These are phyloP conservation scores for Aspergillus kassunensis DNA, from an alignment of 495 filamentous ascomycete species.

Conservation along the genomic window DNA sequence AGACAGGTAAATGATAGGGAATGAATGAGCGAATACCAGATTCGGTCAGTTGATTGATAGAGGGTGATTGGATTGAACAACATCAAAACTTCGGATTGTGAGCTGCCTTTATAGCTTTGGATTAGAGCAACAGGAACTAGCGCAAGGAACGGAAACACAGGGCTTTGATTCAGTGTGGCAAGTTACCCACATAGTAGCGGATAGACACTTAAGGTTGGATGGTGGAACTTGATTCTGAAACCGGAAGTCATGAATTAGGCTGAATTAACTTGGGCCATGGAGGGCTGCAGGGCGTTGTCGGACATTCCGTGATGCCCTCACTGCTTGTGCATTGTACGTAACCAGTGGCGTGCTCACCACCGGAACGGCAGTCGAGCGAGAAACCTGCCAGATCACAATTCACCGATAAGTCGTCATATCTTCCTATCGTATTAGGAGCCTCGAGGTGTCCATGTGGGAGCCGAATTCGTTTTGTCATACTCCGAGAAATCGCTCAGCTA, in stretches of 20 bases:
- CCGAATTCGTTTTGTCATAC: background rate
- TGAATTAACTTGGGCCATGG: no score
- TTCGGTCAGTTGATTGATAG: conserved; percentile 3
- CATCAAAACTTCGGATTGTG: background rate
- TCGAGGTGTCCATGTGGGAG: background rate
- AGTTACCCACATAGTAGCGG: background rate
- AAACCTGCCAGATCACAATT: no score
- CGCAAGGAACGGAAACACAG: conserved; percentile 3
- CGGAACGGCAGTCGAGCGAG: no score
- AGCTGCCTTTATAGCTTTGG: conserved; percentile 13
- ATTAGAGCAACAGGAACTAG: background rate
- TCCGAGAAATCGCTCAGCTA: background rate
- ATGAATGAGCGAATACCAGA: conserved; percentile 11
- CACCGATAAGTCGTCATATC: no score
- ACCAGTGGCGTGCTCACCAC: no score
- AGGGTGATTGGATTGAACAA: background rate
- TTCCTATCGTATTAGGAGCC: no score
- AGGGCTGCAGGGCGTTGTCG: no score
- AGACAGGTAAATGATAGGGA: background rate
- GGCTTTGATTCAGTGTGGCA: background rate
- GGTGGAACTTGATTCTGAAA: background rate
- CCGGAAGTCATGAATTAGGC: background rate
- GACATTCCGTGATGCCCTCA: background rate
- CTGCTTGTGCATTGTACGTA: background rate
- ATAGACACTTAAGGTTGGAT: background rate